phyloP scores from a whole-genome alignment of 2,329 filamentous ascomycete species.

The Pleurostoma richardsiae region DNA sequence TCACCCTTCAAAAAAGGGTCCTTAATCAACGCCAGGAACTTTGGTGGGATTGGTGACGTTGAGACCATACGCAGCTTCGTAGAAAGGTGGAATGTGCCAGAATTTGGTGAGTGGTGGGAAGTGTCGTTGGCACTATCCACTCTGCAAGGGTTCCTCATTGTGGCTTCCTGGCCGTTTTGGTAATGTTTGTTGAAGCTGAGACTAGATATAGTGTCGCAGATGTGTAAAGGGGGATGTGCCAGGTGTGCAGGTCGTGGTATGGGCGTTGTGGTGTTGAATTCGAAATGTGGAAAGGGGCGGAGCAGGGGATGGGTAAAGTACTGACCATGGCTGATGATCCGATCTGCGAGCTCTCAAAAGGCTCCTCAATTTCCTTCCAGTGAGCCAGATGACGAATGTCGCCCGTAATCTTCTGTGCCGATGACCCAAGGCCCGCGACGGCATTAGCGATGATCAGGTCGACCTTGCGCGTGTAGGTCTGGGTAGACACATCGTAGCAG shows the following conservation, averaged over 20 bases:
- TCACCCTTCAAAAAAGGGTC: no score
- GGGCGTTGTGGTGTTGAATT: not conserved
- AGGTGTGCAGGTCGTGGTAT: not conserved
- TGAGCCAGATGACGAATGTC: constrained; percentile 71
- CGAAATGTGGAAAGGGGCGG: not conserved
- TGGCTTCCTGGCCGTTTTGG: no score
- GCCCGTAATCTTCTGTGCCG: constrained; percentile 67
- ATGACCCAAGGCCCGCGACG: constrained; percentile 73
- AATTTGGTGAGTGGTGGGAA: no score
- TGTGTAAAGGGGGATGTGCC: not conserved
- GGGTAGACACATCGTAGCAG: constrained; percentile 50
- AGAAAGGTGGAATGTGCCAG: no score
- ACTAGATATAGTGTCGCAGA: no score
- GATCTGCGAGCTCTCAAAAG: constrained; percentile 76
- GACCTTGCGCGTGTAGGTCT: constrained; percentile 69
- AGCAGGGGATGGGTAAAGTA: constrained; percentile 7
- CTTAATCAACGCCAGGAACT: no score
- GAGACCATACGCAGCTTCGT: no score
- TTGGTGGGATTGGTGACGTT: no score
- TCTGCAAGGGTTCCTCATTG: no score
- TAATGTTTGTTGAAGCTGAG: no score
- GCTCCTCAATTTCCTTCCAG: constrained; percentile 82
- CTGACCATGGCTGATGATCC: constrained; percentile 53
- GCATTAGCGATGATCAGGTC: constrained; percentile 78
- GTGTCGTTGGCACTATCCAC: no score